These are phyloP conservation scores for Paxillus involutus DNA, from an alignment of 768 basidiomycete species.

Conservation along the genomic window DNA sequence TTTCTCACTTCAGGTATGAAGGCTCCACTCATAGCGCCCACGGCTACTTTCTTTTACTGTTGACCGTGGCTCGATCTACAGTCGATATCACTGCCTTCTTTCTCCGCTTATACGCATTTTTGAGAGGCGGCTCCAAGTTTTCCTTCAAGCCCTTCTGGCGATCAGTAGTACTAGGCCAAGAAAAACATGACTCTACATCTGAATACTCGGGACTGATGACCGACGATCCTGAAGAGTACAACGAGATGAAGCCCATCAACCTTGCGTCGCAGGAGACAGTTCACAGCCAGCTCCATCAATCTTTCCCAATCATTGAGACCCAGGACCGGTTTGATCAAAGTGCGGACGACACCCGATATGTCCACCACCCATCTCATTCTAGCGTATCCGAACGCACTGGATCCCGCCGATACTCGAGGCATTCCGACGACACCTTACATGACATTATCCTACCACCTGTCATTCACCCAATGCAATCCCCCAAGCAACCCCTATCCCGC, in stretches of 20 bases:
- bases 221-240: slow-evolving; percentile 56
- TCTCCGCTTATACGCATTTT: slow-evolving; percentile 51
- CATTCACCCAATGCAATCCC: slow-evolving; percentile 16
- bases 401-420: slow-evolving; percentile 40
- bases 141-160: slow-evolving; percentile 54
- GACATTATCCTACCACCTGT: slow-evolving; percentile 31
- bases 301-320: slow-evolving; percentile 26
- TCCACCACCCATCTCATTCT: slow-evolving; percentile 40
- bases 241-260: slow-evolving; percentile 40
- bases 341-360: slow-evolving; percentile 37
- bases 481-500: slow-evolving; percentile 28
- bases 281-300: slow-evolving; percentile 16
- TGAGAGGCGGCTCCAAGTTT: slow-evolving; percentile 43
- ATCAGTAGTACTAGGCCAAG: slow-evolving; percentile 52
- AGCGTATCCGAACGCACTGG: slow-evolving; percentile 52
- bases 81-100: slow-evolving; percentile 55
- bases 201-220: slow-evolving; percentile 62
- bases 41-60: slow-evolving; percentile 55
- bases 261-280: slow-evolving; percentile 2
- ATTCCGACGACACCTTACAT: slow-evolving; percentile 60
- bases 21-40: slow-evolving; percentile 60
- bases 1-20: slow-evolving; percentile 56
- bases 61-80: slow-evolving; percentile 45
- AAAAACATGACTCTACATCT: slow-evolving; percentile 16
- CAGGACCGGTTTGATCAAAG: slow-evolving; percentile 33